phyloP scores from a whole-genome alignment of 345 rosid genomes.

The Gossypium anomalum region DNA sequence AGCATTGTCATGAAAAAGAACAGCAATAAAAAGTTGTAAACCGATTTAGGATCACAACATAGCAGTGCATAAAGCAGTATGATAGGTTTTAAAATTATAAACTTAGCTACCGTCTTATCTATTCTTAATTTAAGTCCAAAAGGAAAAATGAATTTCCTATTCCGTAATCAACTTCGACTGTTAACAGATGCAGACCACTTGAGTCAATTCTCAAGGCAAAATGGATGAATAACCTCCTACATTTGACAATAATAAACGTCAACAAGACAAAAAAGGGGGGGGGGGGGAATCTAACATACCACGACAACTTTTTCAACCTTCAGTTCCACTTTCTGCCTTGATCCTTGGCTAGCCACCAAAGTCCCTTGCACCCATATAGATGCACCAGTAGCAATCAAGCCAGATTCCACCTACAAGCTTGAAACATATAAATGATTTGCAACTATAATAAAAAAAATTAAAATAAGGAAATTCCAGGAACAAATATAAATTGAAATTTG shows the following conservation, averaged over 20 bases:
- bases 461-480: background rate
- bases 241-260: background rate
- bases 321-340: constrained; percentile 86
- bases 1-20: background rate
- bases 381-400: constrained; percentile 73
- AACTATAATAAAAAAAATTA: background rate
- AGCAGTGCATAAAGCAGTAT: background rate
- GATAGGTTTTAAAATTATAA: background rate
- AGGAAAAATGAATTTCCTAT: background rate
- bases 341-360: constrained; percentile 80
- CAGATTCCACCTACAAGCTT: constrained; percentile 69
- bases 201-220: background rate
- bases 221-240: background rate
- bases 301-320: constrained; percentile 68
- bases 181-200: background rate
- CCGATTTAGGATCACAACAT: background rate
- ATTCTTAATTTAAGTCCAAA: background rate
- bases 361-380: constrained; percentile 80
- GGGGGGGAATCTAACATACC: constrained; percentile 35
- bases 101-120: background rate
- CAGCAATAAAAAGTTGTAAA: background rate
- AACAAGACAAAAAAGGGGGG: background rate
- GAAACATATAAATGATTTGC: constrained; percentile 17
- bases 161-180: background rate
- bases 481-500: background rate